phyloP scores from a whole-genome alignment of 2,329 filamentous ascomycete species.

The Ciborinia camelliae region DNA sequence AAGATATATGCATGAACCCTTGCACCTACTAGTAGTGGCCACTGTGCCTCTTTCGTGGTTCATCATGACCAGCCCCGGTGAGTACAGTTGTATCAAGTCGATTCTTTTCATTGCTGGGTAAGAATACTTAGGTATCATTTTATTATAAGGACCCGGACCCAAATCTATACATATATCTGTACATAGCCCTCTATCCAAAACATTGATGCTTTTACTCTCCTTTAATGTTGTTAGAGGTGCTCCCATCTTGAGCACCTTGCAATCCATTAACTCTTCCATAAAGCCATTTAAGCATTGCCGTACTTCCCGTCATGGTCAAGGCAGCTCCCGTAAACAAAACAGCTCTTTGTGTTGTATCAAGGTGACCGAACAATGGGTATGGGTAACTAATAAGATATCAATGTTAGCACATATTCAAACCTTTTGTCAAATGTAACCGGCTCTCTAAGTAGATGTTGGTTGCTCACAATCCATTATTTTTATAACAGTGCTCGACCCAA shows the following conservation, averaged over 20 bases:
- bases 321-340: slow-evolving; percentile 69
- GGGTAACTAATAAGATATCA: slow-evolving; percentile 66
- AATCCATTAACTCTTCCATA: slow-evolving; percentile 66
- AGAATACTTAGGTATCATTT: neutral
- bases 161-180: neutral
- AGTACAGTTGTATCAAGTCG: neutral
- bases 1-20: too few relatives aligned
- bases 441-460: too few relatives aligned
- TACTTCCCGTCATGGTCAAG: slow-evolving; percentile 67
- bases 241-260: slow-evolving; percentile 39
- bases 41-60: neutral
- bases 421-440: neutral
- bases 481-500: slow-evolving; percentile 72
- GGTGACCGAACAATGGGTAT: slow-evolving; percentile 75
- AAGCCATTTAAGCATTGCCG: slow-evolving; percentile 63
- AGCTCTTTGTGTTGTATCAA: slow-evolving; percentile 63
- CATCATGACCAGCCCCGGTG: neutral
- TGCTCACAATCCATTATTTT: slow-evolving; percentile 60
- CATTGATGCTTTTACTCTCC: neutral
- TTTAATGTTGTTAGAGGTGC: slow-evolving; percentile 16
- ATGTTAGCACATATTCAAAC: slow-evolving; percentile 13
- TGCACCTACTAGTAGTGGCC: too few relatives aligned
- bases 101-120: neutral
- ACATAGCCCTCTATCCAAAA: neutral
- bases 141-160: neutral